A percentile compares a stretch with the other conserved stretches of the same genome.
Evolutionary conservation across 805 yeast genomes (phyloP).

Genomic region (Yarrowia sp.): DNA sequence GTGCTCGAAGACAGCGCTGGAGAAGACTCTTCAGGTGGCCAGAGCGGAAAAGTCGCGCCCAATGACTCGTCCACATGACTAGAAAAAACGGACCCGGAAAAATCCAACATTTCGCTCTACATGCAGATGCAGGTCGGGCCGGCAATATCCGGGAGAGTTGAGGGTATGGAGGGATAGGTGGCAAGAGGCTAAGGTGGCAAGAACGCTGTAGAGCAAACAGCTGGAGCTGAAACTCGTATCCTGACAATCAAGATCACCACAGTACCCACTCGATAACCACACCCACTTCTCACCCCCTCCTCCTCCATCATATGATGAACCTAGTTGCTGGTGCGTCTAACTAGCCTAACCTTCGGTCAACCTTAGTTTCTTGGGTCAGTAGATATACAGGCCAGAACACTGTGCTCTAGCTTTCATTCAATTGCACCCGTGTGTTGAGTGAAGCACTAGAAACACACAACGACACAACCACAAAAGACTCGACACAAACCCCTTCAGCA

Average conservation of each 20-base stretch:
- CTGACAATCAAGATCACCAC: no score
- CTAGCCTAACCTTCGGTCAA: slow-evolving; percentile 24
- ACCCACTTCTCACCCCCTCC: not conserved
- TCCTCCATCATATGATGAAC: slow-evolving; percentile 35
- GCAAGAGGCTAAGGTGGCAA: not conserved
- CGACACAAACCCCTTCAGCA: not conserved
- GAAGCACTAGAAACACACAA: not conserved
- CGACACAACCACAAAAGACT: not conserved
- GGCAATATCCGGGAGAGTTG: slow-evolving; percentile 14
- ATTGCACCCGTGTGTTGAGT: not conserved
- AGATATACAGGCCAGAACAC: slow-evolving; percentile 18
- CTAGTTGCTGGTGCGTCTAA: slow-evolving; percentile 33
- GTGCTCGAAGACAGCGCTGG: not conserved
- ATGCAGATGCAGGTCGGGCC: slow-evolving; percentile 38
- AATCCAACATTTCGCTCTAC: slow-evolving; percentile 37
- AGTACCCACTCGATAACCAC: not conserved
- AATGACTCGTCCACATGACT: slow-evolving; percentile 8
- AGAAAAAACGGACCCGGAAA: slow-evolving; percentile 20
- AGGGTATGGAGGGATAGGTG: not conserved
- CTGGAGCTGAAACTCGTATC: not conserved
- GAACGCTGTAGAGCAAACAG: not conserved
- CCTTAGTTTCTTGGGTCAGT: slow-evolving; percentile 12
- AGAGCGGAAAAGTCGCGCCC: not conserved
- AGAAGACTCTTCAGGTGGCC: not conserved
- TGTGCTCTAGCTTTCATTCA: slow-evolving; percentile 10